phyloP scores from a whole-genome alignment of 768 basidiomycete genomes.

The Auricularia sp. region DNA sequence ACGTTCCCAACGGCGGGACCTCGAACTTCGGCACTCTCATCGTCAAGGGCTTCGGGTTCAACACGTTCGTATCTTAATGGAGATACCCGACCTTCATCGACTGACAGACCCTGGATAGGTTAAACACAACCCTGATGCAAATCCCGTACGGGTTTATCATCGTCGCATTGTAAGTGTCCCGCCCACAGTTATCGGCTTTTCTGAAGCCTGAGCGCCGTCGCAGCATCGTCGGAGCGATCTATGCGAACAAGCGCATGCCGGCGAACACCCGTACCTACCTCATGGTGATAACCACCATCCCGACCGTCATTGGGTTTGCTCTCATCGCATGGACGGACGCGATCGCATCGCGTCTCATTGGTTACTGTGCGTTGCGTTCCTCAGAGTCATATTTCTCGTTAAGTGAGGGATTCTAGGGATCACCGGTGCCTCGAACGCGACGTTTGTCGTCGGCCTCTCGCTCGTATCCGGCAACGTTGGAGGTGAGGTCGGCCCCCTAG shows the following conservation, averaged over 20 bases:
- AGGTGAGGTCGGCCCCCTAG: slow-evolving; percentile 10
- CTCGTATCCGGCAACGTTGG: slow-evolving; percentile 32
- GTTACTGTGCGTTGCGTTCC: slow-evolving; percentile 14
- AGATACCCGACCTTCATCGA: neutral
- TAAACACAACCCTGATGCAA: slow-evolving; percentile 10
- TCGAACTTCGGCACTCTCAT: slow-evolving; percentile 23
- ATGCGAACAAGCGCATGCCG: slow-evolving; percentile 1
- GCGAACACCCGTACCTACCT: neutral
- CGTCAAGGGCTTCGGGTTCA: slow-evolving; percentile 23
- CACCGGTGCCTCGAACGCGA: slow-evolving; percentile 21
- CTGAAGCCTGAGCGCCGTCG: no score
- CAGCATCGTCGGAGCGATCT: neutral
- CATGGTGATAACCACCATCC: slow-evolving; percentile 4
- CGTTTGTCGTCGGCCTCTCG: slow-evolving; percentile 22
- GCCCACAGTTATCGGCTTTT: no score
- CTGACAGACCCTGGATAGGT: neutral
- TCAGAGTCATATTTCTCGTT: neutral
- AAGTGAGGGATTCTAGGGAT: slow-evolving; percentile 2
- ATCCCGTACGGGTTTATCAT: slow-evolving; percentile 13
- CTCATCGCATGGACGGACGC: neutral
- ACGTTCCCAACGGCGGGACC: slow-evolving; percentile 21
- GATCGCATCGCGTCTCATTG: slow-evolving; percentile 9
- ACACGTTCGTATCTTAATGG: slow-evolving; percentile 12
- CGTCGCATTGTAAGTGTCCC: slow-evolving; percentile 3
- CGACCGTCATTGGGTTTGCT: slow-evolving; percentile 3